Percentiles rank a stretch among this genome's conserved stretches.
Evolutionary conservation across 2,329 filamentous ascomycete genomes (phyloP).

Genomic region (Alternaria conjuncta): DNA sequence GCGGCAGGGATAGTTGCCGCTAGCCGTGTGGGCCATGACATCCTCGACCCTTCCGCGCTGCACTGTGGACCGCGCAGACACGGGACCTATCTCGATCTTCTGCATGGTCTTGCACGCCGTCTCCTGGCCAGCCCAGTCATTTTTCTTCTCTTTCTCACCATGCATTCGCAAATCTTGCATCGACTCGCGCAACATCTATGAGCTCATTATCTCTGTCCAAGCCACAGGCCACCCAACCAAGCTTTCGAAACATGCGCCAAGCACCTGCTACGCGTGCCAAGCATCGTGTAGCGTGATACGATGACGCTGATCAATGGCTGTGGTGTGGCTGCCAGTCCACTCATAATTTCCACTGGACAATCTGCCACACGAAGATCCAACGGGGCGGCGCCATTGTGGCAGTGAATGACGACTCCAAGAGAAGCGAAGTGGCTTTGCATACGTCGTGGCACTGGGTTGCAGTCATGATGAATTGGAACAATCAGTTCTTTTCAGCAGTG

Average conservation of each 20-base stretch:
- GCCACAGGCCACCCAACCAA: slow-evolving; percentile 2
- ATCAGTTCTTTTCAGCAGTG: not conserved
- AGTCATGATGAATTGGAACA: not conserved
- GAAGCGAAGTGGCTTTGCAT: not conserved
- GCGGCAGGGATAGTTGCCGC: slow-evolving; percentile 21
- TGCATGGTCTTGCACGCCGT: not conserved
- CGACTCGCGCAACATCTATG: not conserved
- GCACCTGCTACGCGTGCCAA: slow-evolving; percentile 3
- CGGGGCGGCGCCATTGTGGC: slow-evolving; percentile 1
- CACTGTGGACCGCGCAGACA: not conserved
- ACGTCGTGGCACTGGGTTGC: not conserved
- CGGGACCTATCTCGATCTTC: not conserved
- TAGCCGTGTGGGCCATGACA: slow-evolving; percentile 16
- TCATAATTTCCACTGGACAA: slow-evolving; percentile 8
- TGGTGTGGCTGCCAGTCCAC: slow-evolving; percentile 13
- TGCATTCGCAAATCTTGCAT: not conserved
- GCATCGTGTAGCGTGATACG: not conserved
- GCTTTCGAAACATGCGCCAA: slow-evolving; percentile 4
- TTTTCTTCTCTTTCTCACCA: not conserved
- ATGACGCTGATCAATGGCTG: slow-evolving; percentile 13
- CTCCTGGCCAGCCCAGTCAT: not conserved
- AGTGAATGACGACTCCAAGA: slow-evolving; percentile 4
- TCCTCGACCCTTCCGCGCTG: slow-evolving; percentile 5
- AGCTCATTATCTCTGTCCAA: slow-evolving; percentile 1
- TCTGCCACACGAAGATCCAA: slow-evolving; percentile 1